phyloP scores from a whole-genome alignment of 495 filamentous ascomycete genomes.

The Lepraria neglecta region DNA sequence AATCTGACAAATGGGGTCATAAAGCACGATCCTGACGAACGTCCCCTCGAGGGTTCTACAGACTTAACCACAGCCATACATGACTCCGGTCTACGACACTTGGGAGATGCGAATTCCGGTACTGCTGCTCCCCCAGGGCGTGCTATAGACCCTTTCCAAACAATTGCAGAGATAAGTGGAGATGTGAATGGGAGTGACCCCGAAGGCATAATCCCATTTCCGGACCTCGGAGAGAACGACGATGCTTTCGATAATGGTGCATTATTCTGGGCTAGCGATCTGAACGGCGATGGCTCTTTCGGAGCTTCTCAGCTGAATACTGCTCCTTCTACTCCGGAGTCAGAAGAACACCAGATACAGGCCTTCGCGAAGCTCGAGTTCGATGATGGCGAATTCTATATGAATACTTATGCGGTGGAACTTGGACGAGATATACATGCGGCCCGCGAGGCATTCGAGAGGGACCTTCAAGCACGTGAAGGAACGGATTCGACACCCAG shows the following conservation, averaged over 20 bases:
- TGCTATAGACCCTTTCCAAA: not conserved
- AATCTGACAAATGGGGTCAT: not conserved
- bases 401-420: conserved; percentile 60
- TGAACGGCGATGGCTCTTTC: conserved; percentile 1
- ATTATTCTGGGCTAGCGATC: not conserved
- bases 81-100: not conserved
- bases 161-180: not conserved
- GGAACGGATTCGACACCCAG: conserved; percentile 36
- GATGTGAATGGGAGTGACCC: not conserved
- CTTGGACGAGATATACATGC: conserved; percentile 60
- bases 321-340: conserved; percentile 37
- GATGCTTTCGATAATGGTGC: not conserved
- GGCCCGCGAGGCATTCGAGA: conserved; percentile 45
- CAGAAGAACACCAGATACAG: conserved; percentile 44
- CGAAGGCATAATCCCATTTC: not conserved
- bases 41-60: not conserved
- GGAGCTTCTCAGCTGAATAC: conserved; percentile 11
- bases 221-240: not conserved
- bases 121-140: not conserved
- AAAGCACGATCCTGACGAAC: not conserved
- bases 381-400: conserved; percentile 65
- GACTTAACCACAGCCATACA: not conserved
- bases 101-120: not conserved
- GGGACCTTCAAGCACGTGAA: conserved; percentile 42
- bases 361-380: conserved; percentile 68